A percentile compares a stretch with the other conserved stretches of the same genome.
Conservation (phyloP, 2,329 filamentous ascomycete genomes). For the Xylariales sp. region DNA sequence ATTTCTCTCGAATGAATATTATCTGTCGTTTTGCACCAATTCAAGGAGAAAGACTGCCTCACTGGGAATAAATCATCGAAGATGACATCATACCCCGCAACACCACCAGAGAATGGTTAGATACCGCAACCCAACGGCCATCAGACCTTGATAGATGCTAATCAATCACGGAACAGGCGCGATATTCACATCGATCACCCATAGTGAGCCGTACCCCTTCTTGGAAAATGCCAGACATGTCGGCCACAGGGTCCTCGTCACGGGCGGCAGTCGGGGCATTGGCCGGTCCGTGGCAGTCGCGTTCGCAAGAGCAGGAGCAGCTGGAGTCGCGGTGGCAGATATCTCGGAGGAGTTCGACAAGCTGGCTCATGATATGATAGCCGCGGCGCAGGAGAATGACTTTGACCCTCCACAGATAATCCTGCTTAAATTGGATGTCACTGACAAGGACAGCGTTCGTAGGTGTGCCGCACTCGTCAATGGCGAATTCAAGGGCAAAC, state of each 20-base stretch:
- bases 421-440: conserved; percentile 29
- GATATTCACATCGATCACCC: conserved; percentile 12
- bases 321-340: conserved; percentile 17
- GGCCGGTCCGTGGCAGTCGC: conserved; percentile 15
- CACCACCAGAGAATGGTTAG: background rate
- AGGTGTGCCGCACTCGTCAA: conserved; percentile 21
- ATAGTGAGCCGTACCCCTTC: conserved; percentile 11
- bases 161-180: conserved; percentile 10
- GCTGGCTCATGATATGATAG: conserved; percentile 14
- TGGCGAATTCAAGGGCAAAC: conserved; percentile 22
- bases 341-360: conserved; percentile 13
- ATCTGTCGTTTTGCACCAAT: too few species aligned
- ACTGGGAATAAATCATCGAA: too few species aligned
- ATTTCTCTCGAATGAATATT: background rate
- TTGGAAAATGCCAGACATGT: conserved; percentile 9
- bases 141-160: background rate
- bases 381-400: conserved; percentile 14
- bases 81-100: too few species aligned
- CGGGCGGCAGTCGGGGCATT: conserved; percentile 17
- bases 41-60: too few species aligned
- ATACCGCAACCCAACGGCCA: too few species aligned
- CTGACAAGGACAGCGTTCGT: conserved; percentile 26
- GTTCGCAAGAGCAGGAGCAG: conserved; percentile 18
- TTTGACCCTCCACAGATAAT: conserved; percentile 13
- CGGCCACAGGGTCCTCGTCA: conserved; percentile 17